Conservation (phyloP, 164 flowering plant species). For the Vitis cinerea region DNA sequence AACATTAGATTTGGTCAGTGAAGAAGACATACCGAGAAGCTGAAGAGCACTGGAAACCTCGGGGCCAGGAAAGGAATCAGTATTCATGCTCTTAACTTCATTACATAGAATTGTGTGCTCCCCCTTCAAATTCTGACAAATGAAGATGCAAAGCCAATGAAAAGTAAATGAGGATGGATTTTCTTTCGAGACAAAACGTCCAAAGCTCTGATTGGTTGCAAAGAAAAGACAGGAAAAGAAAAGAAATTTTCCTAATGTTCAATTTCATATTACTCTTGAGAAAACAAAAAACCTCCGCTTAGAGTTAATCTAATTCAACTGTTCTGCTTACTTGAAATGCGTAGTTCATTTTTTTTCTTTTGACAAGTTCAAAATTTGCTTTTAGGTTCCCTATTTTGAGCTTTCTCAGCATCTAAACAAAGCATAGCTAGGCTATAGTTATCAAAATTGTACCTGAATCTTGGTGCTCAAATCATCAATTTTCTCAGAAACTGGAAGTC, state of each 20-base stretch:
- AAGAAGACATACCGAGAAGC: slow-evolving; percentile 45
- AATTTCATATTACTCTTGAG: too few species aligned
- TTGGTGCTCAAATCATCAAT: slow-evolving; percentile 38
- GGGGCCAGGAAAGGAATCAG: slow-evolving; percentile 37
- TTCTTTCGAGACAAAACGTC: background rate
- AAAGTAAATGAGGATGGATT: background rate
- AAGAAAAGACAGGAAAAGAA: too few species aligned
- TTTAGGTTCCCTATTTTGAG: too few species aligned
- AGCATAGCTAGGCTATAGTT: background rate
- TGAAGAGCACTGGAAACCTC: slow-evolving; percentile 42
- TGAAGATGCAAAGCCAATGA: slow-evolving; percentile 1
- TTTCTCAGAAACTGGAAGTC: slow-evolving; percentile 46
- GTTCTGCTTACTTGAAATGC: too few species aligned
- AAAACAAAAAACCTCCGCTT: background rate
- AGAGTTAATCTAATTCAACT: too few species aligned
- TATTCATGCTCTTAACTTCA: slow-evolving; percentile 45
- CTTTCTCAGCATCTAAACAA: background rate
- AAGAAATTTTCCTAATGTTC: too few species aligned
- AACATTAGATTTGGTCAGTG: background rate
- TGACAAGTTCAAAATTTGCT: background rate
- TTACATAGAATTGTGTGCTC: slow-evolving; percentile 42
- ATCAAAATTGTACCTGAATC: slow-evolving; percentile 40
- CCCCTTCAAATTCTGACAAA: slow-evolving; percentile 50
- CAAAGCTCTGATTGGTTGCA: background rate
- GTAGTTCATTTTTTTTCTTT: too few species aligned